Evolutionary conservation across 2,329 filamentous ascomycete genomes (phyloP).

Genomic region (Ascochyta pisi): DNA sequence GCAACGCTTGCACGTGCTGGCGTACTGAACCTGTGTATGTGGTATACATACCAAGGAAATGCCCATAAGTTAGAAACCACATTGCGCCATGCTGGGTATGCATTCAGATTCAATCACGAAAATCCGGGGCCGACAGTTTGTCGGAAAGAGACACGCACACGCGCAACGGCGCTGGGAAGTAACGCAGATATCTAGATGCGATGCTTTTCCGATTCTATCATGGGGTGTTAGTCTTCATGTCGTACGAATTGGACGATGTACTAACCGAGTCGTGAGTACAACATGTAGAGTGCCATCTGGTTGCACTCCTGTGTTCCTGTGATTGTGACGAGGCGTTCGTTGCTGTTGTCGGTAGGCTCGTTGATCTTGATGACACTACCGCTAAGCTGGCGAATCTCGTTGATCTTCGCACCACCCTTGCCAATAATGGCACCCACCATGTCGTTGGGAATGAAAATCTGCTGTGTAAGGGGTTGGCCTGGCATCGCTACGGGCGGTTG

Average conservation of each 20-base stretch:
- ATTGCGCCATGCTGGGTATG: constrained; percentile 30
- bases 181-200: constrained; percentile 60
- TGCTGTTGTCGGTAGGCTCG: constrained; percentile 98
- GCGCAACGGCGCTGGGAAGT: not conserved
- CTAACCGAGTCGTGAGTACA: constrained; percentile 94
- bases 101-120: constrained; percentile 15
- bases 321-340: constrained; percentile 95
- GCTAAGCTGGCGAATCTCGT: constrained; percentile 95
- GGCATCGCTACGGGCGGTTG: constrained; percentile 70
- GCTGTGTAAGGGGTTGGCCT: constrained; percentile 86
- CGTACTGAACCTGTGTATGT: not conserved
- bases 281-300: constrained; percentile 99
- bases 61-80: constrained; percentile 14
- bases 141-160: not conserved
- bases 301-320: constrained; percentile 98
- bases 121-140: constrained; percentile 4
- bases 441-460: constrained; percentile 99
- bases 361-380: constrained; percentile 99
- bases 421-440: constrained; percentile 99
- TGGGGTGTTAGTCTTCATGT: constrained; percentile 7
- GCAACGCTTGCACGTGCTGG: not conserved
- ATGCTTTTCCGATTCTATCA: constrained; percentile 77
- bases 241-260: constrained; percentile 17
- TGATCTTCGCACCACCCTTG: constrained; percentile 98
- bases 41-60: constrained; percentile 20